phyloP scores from a whole-genome alignment of 768 basidiomycete genomes.

The Mycena crocata region DNA sequence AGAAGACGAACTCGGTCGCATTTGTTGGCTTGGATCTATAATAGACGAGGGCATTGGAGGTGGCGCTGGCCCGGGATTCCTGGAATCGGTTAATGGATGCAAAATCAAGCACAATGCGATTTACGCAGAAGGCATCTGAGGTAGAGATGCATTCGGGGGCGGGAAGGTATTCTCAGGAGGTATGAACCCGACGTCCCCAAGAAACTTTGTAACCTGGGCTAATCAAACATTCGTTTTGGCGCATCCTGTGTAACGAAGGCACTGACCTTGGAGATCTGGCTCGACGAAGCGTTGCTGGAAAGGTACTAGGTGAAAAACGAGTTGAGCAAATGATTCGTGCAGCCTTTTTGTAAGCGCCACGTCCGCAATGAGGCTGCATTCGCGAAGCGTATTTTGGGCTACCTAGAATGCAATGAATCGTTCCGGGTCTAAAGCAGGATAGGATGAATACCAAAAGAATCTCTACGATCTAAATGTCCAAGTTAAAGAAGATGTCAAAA shows the following conservation, averaged over 20 bases:
- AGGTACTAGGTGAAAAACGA: conserved; percentile 48
- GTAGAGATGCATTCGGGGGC: background rate
- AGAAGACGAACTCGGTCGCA: conserved; percentile 33
- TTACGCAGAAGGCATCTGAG: conserved; percentile 16
- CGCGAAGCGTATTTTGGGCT: conserved; percentile 40
- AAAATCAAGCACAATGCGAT: background rate
- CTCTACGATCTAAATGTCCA: conserved; percentile 56
- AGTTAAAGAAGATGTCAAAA: conserved; percentile 10
- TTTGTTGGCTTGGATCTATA: conserved; percentile 16
- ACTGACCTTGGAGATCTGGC: conserved; percentile 46
- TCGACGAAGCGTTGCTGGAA: conserved; percentile 48
- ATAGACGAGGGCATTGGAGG: background rate
- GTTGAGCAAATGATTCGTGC: conserved; percentile 47
- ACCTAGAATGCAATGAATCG: conserved; percentile 9
- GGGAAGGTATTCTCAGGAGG: background rate
- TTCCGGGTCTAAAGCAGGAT: conserved; percentile 2
- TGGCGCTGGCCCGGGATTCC: background rate
- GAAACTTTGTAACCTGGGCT: conserved; percentile 7
- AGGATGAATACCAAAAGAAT: conserved; percentile 55
- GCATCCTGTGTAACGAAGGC: background rate
- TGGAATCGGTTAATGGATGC: background rate
- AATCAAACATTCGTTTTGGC: background rate
- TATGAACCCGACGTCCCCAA: conserved; percentile 12
- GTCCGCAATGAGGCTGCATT: conserved; percentile 38
- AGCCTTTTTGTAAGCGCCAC: conserved; percentile 44